phyloP scores from a whole-genome alignment of 2,329 filamentous ascomycete genomes.

The Geosmithia putterillii region DNA sequence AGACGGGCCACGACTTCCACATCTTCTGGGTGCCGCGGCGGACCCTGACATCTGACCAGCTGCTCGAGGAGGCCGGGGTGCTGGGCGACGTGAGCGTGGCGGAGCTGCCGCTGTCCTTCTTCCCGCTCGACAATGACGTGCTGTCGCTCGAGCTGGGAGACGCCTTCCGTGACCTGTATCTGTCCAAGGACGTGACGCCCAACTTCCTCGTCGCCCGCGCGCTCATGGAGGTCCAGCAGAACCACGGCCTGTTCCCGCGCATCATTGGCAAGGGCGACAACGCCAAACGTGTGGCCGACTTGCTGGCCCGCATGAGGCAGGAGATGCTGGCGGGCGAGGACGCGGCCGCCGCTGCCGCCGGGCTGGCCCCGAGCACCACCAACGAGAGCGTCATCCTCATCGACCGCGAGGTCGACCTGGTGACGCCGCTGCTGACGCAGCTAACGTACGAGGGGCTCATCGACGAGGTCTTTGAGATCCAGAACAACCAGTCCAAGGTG shows the following conservation, averaged over 20 bases:
- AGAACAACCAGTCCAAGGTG: slow-evolving; percentile 85
- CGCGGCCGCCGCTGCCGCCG: slow-evolving; percentile 44
- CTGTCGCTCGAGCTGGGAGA: slow-evolving; percentile 83
- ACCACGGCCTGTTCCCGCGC: slow-evolving; percentile 84
- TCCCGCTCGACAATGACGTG: slow-evolving; percentile 83
- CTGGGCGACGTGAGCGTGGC: slow-evolving; percentile 83
- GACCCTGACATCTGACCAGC: slow-evolving; percentile 79
- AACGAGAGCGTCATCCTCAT: slow-evolving; percentile 91
- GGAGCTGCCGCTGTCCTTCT: slow-evolving; percentile 80
- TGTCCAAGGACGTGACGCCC: slow-evolving; percentile 84
- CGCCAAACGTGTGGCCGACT: slow-evolving; percentile 75
- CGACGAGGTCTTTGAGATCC: slow-evolving; percentile 85
- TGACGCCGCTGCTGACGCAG: slow-evolving; percentile 84
- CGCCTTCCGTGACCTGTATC: slow-evolving; percentile 75
- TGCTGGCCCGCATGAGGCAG: slow-evolving; percentile 82
- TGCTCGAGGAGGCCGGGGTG: slow-evolving; percentile 86
- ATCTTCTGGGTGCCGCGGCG: slow-evolving; percentile 93
- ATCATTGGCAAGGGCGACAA: slow-evolving; percentile 95
- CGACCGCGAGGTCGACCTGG: slow-evolving; percentile 88
- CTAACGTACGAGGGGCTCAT: slow-evolving; percentile 93
- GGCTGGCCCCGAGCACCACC: slow-evolving; percentile 71
- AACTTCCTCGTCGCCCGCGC: slow-evolving; percentile 81
- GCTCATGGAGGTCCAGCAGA: slow-evolving; percentile 86
- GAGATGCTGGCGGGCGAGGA: slow-evolving; percentile 76
- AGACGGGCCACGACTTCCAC: slow-evolving; percentile 88